Conservation (phyloP, 768 basidiomycete species). For the Termitomyces sp. region DNA sequence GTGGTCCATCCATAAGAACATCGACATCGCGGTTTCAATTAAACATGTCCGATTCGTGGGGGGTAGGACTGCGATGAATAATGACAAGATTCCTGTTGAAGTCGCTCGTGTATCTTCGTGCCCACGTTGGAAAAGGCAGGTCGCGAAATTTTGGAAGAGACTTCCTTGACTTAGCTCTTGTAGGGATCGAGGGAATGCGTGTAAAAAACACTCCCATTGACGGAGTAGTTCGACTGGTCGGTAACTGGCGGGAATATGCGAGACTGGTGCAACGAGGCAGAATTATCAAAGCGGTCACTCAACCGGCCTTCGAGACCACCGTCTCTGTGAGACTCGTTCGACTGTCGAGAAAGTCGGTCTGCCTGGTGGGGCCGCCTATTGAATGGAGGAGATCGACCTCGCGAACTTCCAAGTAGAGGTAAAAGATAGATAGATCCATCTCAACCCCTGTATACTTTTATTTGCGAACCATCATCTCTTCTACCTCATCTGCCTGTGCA, state of each 20-base stretch:
- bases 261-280: slow-evolving; percentile 4
- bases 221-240: slow-evolving; percentile 7
- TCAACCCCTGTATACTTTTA: not conserved
- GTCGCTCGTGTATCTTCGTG: not conserved
- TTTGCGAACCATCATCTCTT: not conserved
- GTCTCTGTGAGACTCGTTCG: slow-evolving; percentile 7
- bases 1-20: not conserved
- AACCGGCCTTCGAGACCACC: slow-evolving; percentile 19
- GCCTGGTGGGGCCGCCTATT: not conserved
- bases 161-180: not conserved
- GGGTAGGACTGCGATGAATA: not conserved
- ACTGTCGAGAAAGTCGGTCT: slow-evolving; percentile 3
- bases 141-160: not conserved
- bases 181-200: not conserved
- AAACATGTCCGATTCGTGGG: not conserved
- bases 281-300: slow-evolving; percentile 16
- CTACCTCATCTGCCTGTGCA: not conserved
- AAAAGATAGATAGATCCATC: slow-evolving; percentile 18
- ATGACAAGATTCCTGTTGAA: not conserved
- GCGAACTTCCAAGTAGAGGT: slow-evolving; percentile 8
- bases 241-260: slow-evolving; percentile 15
- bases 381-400: slow-evolving; percentile 2
- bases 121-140: not conserved
- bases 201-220: not conserved
- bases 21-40: not conserved